A percentile compares a stretch with the other conserved stretches of the same genome.
Conservation (phyloP, 2,329 filamentous ascomycete genomes). For the Diaporthe sp. region DNA sequence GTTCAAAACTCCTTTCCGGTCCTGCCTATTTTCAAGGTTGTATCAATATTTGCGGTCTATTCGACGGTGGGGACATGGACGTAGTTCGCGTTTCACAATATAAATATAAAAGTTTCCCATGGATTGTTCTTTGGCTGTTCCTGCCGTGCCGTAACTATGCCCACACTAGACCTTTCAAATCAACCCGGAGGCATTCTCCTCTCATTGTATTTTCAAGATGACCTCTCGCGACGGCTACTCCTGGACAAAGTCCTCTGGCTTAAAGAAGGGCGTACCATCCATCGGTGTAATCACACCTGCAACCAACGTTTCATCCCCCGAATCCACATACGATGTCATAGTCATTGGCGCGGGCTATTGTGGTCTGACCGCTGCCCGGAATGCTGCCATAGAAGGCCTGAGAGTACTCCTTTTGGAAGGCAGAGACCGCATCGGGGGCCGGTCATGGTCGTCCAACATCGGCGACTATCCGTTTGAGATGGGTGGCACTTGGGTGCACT, state of each 20-base stretch:
- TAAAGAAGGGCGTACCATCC: background rate
- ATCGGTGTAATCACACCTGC: slow-evolving; percentile 4
- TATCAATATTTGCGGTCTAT: background rate
- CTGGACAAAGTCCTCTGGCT: background rate
- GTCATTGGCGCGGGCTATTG: slow-evolving; percentile 13
- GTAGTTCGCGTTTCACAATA: background rate
- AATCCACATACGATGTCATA: slow-evolving; percentile 5
- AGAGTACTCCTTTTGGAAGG: slow-evolving; percentile 52
- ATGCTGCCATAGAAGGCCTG: background rate
- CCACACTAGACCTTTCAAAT: no score
- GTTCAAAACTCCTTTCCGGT: background rate
- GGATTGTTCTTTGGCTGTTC: no score
- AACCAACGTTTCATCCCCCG: background rate
- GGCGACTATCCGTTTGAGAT: slow-evolving; percentile 56
- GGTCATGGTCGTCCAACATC: slow-evolving; percentile 55
- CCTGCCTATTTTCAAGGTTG: no score
- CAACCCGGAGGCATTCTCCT: no score
- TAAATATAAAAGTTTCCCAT: background rate
- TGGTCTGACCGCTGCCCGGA: background rate
- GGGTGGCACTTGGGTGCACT: slow-evolving; percentile 60
- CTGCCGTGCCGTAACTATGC: no score
- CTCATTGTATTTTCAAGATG: background rate
- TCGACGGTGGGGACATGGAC: background rate
- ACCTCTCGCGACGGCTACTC: slow-evolving; percentile 8
- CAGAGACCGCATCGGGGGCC: slow-evolving; percentile 58